phyloP scores from a whole-genome alignment of 345 rosid genomes.

The Theobroma cacao region DNA sequence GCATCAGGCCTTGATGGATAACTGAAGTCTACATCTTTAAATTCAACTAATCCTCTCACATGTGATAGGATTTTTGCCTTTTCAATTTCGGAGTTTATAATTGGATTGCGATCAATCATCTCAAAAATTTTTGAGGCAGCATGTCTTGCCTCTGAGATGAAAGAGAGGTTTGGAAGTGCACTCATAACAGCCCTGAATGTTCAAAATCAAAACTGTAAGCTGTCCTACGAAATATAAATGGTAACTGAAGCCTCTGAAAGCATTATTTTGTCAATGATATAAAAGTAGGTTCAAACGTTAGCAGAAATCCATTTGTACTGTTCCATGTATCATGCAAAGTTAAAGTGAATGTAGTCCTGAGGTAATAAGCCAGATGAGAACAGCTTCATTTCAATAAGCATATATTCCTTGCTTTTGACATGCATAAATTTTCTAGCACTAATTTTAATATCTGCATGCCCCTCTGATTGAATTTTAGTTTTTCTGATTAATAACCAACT shows the following conservation, averaged over 20 bases:
- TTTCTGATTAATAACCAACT: background rate
- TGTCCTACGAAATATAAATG: background rate
- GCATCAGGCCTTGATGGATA: constrained; percentile 49
- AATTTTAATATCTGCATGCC: background rate
- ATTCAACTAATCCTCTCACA: constrained; percentile 45
- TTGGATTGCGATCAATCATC: constrained; percentile 43
- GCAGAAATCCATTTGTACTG: background rate
- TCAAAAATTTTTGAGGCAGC: constrained; percentile 34
- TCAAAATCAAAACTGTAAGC: background rate
- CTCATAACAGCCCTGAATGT: constrained; percentile 35
- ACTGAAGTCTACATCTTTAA: constrained; percentile 43
- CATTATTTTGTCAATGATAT: background rate
- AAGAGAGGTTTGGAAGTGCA: constrained; percentile 48
- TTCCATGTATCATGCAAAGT: background rate
- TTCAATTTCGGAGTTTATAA: constrained; percentile 31
- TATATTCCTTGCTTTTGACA: background rate
- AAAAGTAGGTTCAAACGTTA: background rate
- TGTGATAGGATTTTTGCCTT: constrained; percentile 36
- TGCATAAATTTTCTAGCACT: background rate
- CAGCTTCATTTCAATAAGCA: background rate
- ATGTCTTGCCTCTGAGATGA: constrained; percentile 32
- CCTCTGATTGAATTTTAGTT: background rate
- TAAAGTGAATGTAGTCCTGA: background rate
- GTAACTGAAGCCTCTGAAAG: background rate
- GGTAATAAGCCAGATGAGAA: background rate